Evolutionary conservation across 2,329 filamentous ascomycete genomes (phyloP).

Genomic region (Alternaria arborescens): DNA sequence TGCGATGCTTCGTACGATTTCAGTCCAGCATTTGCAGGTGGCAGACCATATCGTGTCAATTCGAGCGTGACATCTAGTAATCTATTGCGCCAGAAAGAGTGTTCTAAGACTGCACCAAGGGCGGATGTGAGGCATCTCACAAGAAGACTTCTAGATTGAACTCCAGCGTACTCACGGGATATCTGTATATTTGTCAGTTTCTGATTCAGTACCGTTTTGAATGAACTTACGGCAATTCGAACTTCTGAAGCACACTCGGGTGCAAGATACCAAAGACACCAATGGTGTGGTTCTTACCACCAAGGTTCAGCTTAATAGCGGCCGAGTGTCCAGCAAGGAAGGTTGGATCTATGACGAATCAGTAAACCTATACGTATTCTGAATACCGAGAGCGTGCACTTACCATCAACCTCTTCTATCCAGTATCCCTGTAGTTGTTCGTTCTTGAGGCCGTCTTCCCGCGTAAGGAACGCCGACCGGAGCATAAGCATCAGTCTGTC

Average conservation of each 20-base stretch:
- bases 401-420: constrained; percentile 88
- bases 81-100: not conserved
- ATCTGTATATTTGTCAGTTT: constrained; percentile 59
- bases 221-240: constrained; percentile 76
- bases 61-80: not conserved
- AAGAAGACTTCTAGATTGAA: constrained; percentile 94
- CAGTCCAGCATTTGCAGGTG: not conserved
- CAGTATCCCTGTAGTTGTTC: constrained; percentile 79
- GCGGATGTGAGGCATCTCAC: constrained; percentile 51
- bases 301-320: constrained; percentile 78
- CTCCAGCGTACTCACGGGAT: constrained; percentile 92
- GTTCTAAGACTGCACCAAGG: not conserved
- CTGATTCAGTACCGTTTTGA: not conserved
- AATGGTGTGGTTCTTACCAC: constrained; percentile 77
- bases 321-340: constrained; percentile 93
- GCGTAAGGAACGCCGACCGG: constrained; percentile 78
- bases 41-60: not conserved
- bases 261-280: constrained; percentile 95
- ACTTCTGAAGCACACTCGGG: constrained; percentile 90
- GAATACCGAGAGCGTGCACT: constrained; percentile 29
- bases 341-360: constrained; percentile 68
- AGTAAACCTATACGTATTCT: constrained; percentile 4
- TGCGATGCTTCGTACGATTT: not conserved
- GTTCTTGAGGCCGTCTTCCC: constrained; percentile 69
- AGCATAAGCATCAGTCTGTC: constrained; percentile 95